Conservation (phyloP, 140 eudicot genomes). For the Eryngium alpinum region DNA sequence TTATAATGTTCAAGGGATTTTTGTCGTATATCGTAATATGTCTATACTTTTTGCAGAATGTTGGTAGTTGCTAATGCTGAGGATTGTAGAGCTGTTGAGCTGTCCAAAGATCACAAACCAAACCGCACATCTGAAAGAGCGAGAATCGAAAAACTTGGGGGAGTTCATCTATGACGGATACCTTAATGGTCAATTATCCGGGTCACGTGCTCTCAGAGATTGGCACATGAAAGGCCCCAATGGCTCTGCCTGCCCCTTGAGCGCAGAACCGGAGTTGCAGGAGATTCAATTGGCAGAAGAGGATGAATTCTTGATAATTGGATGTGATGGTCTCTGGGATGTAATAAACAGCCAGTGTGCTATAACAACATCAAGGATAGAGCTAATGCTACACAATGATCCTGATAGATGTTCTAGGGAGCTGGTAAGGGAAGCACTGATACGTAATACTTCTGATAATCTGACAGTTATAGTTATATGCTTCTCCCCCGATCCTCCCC, state of each 20-base stretch:
- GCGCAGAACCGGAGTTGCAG: constrained; percentile 80
- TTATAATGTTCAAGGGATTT: neutral
- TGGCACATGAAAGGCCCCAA: constrained; percentile 95
- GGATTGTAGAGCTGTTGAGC: constrained; percentile 86
- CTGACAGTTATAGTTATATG: constrained; percentile 67
- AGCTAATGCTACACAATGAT: constrained; percentile 60
- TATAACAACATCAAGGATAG: constrained; percentile 52
- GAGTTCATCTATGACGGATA: constrained; percentile 82
- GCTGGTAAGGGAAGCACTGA: constrained; percentile 65
- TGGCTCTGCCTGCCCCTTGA: constrained; percentile 62
- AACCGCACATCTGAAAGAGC: constrained; percentile 52
- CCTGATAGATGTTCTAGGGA: constrained; percentile 72
- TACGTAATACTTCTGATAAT: constrained; percentile 65
- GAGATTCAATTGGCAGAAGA: constrained; percentile 52
- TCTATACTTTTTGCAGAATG: constrained; percentile 34
- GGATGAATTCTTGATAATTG: constrained; percentile 69
- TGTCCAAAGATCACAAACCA: constrained; percentile 87
- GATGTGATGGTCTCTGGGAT: constrained; percentile 84
- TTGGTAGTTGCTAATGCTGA: constrained; percentile 86
- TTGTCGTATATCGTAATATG: constrained; percentile 14
- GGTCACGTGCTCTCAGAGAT: constrained; percentile 76
- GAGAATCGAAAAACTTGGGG: constrained; percentile 81
- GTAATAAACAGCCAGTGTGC: constrained; percentile 84
- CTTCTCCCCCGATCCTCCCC: constrained; percentile 68
- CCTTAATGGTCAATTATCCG: constrained; percentile 80